These are phyloP conservation scores for Graphilbum ipis-grandicollis DNA, from an alignment of 2,329 filamentous ascomycete species.

Conservation along the genomic window DNA sequence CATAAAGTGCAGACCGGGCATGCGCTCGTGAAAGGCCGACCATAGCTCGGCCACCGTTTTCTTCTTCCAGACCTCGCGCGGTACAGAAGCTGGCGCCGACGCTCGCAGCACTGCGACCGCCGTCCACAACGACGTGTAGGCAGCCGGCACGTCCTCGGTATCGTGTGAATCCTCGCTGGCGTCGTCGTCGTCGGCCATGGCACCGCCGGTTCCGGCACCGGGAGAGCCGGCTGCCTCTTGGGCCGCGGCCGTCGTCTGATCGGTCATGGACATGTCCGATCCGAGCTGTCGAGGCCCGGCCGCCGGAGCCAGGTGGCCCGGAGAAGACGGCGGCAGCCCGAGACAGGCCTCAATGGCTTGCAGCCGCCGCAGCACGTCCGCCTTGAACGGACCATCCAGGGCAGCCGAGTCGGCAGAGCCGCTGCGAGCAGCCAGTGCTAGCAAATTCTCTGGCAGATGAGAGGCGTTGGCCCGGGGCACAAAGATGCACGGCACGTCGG, in stretches of 20 bases:
- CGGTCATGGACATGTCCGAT: background rate
- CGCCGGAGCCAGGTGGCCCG: too few species aligned
- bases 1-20: constrained; percentile 26
- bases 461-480: constrained; percentile 8
- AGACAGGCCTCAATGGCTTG: constrained; percentile 4
- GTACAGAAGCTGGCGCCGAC: background rate
- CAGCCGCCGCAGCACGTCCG: constrained; percentile 4
- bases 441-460: background rate
- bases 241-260: too few species aligned
- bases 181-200: background rate
- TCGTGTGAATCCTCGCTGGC: background rate
- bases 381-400: constrained; percentile 1
- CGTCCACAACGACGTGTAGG: constrained; percentile 5
- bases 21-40: constrained; percentile 21
- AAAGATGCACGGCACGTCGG: constrained; percentile 6
- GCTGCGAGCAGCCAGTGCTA: background rate
- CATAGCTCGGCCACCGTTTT: constrained; percentile 5
- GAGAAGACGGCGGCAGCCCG: too few species aligned
- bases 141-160: background rate
- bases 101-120: constrained; percentile 1
- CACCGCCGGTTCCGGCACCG: background rate
- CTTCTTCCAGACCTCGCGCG: constrained; percentile 3
- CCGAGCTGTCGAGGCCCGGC: too few species aligned
- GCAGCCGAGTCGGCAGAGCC: background rate
- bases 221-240: too few species aligned